Evolutionary conservation across 1,284 basidiomycete genomes (phyloP).

Genomic region (Moesziomyces globuligerus): DNA sequence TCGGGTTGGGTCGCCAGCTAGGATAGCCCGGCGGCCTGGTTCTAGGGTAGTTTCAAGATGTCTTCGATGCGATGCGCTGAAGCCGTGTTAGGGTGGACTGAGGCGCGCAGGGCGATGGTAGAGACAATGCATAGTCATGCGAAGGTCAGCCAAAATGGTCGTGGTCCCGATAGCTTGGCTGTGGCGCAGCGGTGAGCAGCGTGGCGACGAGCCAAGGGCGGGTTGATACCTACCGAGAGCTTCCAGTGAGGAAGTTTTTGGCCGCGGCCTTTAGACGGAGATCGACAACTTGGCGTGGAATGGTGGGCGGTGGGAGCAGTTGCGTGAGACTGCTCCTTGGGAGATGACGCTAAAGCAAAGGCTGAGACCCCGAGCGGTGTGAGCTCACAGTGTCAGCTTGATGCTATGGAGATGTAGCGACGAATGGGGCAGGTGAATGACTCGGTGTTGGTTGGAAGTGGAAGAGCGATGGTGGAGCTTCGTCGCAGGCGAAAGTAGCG

Average conservation of each 20-base stretch:
- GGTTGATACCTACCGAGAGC: conserved; percentile 26
- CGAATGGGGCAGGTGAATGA: neutral
- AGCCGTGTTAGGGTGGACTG: conserved; percentile 48
- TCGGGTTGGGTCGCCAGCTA: conserved; percentile 54
- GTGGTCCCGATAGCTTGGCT: too few relatives aligned
- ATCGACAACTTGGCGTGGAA: conserved; percentile 53
- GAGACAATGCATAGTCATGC: too few relatives aligned
- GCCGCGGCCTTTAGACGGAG: conserved; percentile 53
- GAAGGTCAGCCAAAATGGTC: too few relatives aligned
- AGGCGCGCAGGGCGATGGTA: neutral
- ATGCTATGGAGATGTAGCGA: neutral
- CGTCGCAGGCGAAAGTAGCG: too few relatives aligned
- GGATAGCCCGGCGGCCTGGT: conserved; percentile 49
- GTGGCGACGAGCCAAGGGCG: neutral
- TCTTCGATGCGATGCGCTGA: conserved; percentile 42
- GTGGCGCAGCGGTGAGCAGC: too few relatives aligned
- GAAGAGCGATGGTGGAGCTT: too few relatives aligned
- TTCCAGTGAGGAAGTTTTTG: conserved; percentile 54
- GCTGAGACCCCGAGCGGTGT: conserved; percentile 26
- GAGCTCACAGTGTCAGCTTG: conserved; percentile 26
- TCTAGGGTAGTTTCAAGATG: conserved; percentile 20
- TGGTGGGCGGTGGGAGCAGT: conserved; percentile 46
- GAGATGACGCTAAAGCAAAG: conserved; percentile 18
- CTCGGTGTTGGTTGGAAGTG: neutral
- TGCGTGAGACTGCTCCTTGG: conserved; percentile 35